A percentile compares a stretch with the other conserved stretches of the same genome.
Conservation (phyloP, 495 filamentous ascomycete genomes). For the Neurospora sublineolata region DNA sequence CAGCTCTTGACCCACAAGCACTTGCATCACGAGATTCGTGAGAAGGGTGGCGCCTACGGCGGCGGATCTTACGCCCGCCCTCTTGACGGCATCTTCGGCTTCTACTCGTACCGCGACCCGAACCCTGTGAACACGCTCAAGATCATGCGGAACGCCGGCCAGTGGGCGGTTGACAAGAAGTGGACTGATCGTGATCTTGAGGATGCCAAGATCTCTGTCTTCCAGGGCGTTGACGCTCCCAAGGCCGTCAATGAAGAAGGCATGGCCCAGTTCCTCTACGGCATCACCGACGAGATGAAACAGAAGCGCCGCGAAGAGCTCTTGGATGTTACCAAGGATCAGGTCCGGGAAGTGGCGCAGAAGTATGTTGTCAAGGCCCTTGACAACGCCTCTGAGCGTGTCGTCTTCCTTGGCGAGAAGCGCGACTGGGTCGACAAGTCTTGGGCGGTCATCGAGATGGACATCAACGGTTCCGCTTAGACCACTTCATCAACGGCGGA, state of each 20-base stretch:
- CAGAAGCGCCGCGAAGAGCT: constrained; percentile 76
- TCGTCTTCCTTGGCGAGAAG: constrained; percentile 76
- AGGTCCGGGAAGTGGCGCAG: constrained; percentile 72
- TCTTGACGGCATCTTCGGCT: constrained; percentile 76
- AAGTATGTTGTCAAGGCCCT: constrained; percentile 67
- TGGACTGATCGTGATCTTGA: constrained; percentile 86
- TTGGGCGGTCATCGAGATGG: constrained; percentile 42
- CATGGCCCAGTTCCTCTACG: constrained; percentile 71
- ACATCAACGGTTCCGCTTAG: constrained; percentile 31
- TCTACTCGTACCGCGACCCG: constrained; percentile 95
- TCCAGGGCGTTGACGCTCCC: constrained; percentile 92
- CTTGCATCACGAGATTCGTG: constrained; percentile 91
- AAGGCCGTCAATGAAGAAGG: constrained; percentile 80
- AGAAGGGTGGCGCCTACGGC: constrained; percentile 95
- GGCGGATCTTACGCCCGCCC: constrained; percentile 75
- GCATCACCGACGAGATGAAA: constrained; percentile 79
- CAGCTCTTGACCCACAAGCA: constrained; percentile 96
- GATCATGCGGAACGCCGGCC: constrained; percentile 73
- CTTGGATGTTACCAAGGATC: constrained; percentile 71
- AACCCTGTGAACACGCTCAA: constrained; percentile 80
- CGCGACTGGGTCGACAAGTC: constrained; percentile 57
- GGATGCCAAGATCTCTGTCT: constrained; percentile 90
- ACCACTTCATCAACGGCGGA: not conserved
- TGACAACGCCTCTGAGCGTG: constrained; percentile 34
- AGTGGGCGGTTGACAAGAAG: constrained; percentile 69